Base-by-base conservation (phyloP, 2,329 filamentous ascomycete genomes). In the Hypoxylon sp. region DNA sequence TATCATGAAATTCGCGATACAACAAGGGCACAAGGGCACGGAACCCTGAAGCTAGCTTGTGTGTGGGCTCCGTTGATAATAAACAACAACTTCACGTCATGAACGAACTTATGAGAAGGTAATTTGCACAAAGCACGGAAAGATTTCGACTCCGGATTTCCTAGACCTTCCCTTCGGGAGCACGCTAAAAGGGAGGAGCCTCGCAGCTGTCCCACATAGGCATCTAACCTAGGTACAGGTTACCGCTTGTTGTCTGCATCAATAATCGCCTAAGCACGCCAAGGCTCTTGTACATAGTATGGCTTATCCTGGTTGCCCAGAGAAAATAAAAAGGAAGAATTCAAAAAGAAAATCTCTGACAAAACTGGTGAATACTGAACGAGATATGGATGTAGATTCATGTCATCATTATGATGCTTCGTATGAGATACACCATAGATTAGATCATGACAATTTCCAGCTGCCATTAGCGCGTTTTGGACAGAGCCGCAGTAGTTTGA, bases 391-490 rank as follows among this genome's bases (percentile, higher is more conserved):
- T 25, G 32, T 30, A 63, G 14, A 19, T 46, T 41, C 21, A 48
- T 67, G 58, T 57, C 56, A 65, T 67, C 49, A 63, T 68, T 13
- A 63, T 63, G 61, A 68, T 61, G 52, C 49, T 46, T 56, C 38
- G 34, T 58, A 36, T 25, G 17, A 36, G 34, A 52, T 34, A 19
- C 43, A 52, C 32, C 43, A 52, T 30, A 48, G 55, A 68, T 63
- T 59, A 61, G 48, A 67, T 69, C 69, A 69, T 66, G 63, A 62
- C 46, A 67, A 43, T 63, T 43, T 58, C 30, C 41, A 71, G 50
- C 38, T 57, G 41, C 38, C 34, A 51, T 59, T 69, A 69, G 65
- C 45, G 56, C 30, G 55, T 51, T 55, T 68, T 51, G 62, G 62
- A 43, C 65, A 70, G 68, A 70, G 65, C 68, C 68, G 56, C 68